Percentiles rank a stretch among this genome's conserved stretches.
Conservation (phyloP, 441 rosid species). For the Hura crepitans region DNA sequence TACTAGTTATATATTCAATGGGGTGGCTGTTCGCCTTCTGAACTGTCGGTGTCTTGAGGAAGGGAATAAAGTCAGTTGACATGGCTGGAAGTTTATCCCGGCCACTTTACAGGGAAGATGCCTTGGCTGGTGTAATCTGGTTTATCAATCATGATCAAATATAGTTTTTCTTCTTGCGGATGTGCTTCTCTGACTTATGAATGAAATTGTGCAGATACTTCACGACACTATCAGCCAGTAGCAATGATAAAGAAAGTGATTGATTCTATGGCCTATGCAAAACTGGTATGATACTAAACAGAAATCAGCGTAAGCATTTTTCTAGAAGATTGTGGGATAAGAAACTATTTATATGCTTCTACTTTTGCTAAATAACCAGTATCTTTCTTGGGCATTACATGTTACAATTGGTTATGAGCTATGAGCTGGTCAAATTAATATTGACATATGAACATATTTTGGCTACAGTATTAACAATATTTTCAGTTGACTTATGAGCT, state of each 20-base stretch:
- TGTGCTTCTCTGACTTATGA: slow-evolving; percentile 10
- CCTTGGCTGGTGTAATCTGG: not conserved
- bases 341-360: not conserved
- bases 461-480: not conserved
- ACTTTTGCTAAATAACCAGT: not conserved
- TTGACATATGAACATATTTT: not conserved
- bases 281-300: slow-evolving; percentile 44
- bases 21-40: not conserved
- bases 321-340: not conserved
- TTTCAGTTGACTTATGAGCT: not conserved
- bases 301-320: not conserved
- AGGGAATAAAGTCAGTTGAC: not conserved
- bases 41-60: not conserved
- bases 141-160: not conserved
- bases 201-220: slow-evolving; percentile 49
- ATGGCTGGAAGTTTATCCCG: not conserved
- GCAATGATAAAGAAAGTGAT: slow-evolving; percentile 58
- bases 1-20: not conserved
- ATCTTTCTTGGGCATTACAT: not conserved
- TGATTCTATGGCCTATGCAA: slow-evolving; percentile 65
- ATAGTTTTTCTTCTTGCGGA: not conserved
- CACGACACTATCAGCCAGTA: slow-evolving; percentile 66
- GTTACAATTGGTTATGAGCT: not conserved
- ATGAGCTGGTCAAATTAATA: not conserved
- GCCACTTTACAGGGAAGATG: not conserved